phyloP scores from a whole-genome alignment of 2,329 filamentous ascomycete genomes.

The Emergomyces orientalis region DNA sequence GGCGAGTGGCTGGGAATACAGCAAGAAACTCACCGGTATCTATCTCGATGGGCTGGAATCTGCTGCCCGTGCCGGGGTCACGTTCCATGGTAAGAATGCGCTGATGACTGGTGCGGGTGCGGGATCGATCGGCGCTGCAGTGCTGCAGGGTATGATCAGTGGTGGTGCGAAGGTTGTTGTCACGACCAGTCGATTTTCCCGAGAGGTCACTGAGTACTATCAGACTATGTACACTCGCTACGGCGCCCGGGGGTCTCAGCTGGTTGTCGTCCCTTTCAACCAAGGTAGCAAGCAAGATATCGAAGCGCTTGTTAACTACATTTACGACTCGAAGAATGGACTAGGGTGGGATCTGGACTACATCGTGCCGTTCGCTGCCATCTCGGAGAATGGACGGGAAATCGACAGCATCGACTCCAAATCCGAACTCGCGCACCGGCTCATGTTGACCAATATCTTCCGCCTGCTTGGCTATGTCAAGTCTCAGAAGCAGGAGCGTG shows the following conservation, averaged over 20 bases:
- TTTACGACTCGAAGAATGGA: conserved; percentile 92
- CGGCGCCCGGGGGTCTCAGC: conserved; percentile 85
- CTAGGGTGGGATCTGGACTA: conserved; percentile 97
- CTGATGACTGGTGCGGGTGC: conserved; percentile 98
- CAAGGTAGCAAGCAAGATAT: conserved; percentile 98
- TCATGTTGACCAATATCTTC: conserved; percentile 96
- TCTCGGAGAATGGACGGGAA: conserved; percentile 93
- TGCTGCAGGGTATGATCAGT: conserved; percentile 89
- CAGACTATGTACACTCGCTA: conserved; percentile 96
- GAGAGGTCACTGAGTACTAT: conserved; percentile 97
- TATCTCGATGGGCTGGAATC: conserved; percentile 90
- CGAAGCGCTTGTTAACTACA: conserved; percentile 86
- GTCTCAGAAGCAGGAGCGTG: conserved; percentile 74
- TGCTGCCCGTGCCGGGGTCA: conserved; percentile 77
- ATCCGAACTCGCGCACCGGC: conserved; percentile 93
- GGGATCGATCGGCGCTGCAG: conserved; percentile 94
- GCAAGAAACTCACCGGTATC: conserved; percentile 90
- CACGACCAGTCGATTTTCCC: conserved; percentile 92
- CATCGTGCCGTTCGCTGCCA: conserved; percentile 92
- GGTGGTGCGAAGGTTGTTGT: conserved; percentile 95
- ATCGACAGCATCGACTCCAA: conserved; percentile 96
- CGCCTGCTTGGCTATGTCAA: conserved; percentile 87
- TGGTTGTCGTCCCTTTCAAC: conserved; percentile 98
- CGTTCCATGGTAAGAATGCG: conserved; percentile 88
- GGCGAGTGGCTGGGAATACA: conserved; percentile 95